These are phyloP conservation scores for Wallacemonas sp. DNA, from an alignment of 208 protist genomes.

Conservation along the genomic window DNA sequence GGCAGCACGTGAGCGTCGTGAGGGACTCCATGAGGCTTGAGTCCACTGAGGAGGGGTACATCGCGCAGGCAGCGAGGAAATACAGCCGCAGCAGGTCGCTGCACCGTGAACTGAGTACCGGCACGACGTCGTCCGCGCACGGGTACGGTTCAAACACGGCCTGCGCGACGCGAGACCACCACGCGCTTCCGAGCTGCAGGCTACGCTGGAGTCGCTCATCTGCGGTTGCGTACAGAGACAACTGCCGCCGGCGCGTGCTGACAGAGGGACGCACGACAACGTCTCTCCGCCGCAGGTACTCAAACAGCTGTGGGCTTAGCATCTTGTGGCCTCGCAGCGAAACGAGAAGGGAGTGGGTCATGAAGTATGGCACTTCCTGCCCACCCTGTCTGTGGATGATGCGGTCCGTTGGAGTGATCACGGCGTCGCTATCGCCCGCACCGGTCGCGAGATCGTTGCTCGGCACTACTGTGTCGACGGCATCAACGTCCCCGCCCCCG, in stretches of 20 bases:
- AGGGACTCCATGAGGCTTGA: conserved; percentile 74
- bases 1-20: conserved; percentile 60
- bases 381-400: conserved; percentile 67
- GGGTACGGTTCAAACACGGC: conserved; percentile 2
- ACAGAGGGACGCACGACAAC: conserved; percentile 48
- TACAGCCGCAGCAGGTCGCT: conserved; percentile 59
- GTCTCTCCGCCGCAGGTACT: conserved; percentile 63
- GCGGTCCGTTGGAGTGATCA: conserved; percentile 16
- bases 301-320: conserved; percentile 47
- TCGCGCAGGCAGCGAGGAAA: conserved; percentile 66
- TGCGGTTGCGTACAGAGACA: conserved; percentile 10
- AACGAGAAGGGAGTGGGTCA: conserved; percentile 33
- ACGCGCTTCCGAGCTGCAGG: conserved; percentile 13
- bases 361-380: conserved; percentile 37
- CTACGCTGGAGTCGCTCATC: conserved; percentile 8
- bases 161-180: conserved; percentile 40
- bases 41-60: conserved; percentile 42
- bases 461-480: neutral
- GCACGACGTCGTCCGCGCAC: conserved; percentile 19
- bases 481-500: neutral
- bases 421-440: neutral
- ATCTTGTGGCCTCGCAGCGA: conserved; percentile 29
- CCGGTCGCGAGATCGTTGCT: too few species aligned
- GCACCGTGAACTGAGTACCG: conserved; percentile 48
- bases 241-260: conserved; percentile 16